phyloP scores from a whole-genome alignment of 2,329 filamentous ascomycete species.

The Alternaria metachromatica region DNA sequence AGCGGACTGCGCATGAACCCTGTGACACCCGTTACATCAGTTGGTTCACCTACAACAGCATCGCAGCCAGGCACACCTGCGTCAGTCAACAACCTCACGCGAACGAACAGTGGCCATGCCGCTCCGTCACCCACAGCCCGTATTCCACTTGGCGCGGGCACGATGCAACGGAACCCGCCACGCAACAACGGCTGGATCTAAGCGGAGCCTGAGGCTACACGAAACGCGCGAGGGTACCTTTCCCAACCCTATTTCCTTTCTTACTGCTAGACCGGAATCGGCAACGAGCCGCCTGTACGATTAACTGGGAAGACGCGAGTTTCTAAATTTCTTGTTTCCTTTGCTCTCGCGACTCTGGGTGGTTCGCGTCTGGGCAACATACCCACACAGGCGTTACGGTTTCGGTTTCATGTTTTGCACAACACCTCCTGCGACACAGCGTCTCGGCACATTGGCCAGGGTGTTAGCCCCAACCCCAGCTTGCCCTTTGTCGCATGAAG shows the following conservation, averaged over 20 bases:
- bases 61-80: constrained; percentile 21
- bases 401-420: constrained; percentile 20
- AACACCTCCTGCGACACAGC: constrained; percentile 6
- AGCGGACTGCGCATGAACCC: constrained; percentile 48
- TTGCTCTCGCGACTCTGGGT: not conserved
- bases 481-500: not conserved
- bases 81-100: constrained; percentile 21
- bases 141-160: constrained; percentile 46
- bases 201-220: constrained; percentile 7
- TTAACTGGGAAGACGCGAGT: constrained; percentile 9
- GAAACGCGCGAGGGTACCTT: constrained; percentile 1
- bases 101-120: constrained; percentile 20
- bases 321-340: not conserved
- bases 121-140: constrained; percentile 39
- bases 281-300: constrained; percentile 30
- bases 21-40: constrained; percentile 31
- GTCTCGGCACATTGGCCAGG: constrained; percentile 6
- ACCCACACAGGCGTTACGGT: constrained; percentile 19
- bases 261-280: constrained; percentile 7
- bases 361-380: constrained; percentile 2
- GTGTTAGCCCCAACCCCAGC: not conserved
- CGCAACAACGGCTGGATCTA: constrained; percentile 46
- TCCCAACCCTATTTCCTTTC: not conserved
- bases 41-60: constrained; percentile 23
- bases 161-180: constrained; percentile 44